Conservation (phyloP, 495 filamentous ascomycete genomes). For the Aspergillus sparsus region DNA sequence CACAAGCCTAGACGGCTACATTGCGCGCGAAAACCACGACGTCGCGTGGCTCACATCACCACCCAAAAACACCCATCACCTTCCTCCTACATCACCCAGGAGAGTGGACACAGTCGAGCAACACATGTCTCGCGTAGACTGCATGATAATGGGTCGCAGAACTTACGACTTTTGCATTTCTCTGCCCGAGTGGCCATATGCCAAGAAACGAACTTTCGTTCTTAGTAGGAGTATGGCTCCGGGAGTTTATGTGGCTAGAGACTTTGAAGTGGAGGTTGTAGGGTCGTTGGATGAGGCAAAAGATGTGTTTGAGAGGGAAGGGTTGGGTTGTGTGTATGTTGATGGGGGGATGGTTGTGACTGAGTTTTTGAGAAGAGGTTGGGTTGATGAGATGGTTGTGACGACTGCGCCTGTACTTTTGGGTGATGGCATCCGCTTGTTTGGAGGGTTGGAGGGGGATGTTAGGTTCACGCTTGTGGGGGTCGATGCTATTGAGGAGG, state of each 20-base stretch:
- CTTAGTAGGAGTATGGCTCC: conserved; percentile 7
- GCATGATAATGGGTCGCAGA: conserved; percentile 19
- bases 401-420: conserved; percentile 13
- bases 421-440: conserved; percentile 6
- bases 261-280: neutral
- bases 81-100: neutral
- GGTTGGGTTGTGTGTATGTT: conserved; percentile 12
- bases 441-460: conserved; percentile 2
- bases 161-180: conserved; percentile 11
- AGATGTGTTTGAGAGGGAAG: conserved; percentile 1
- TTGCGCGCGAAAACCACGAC: conserved; percentile 13
- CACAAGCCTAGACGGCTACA: conserved; percentile 20
- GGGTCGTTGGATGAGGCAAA: conserved; percentile 4
- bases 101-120: conserved; percentile 6
- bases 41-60: conserved; percentile 19
- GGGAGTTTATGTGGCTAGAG: neutral
- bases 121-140: conserved; percentile 17
- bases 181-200: conserved; percentile 16
- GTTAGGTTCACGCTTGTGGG: conserved; percentile 12
- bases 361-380: conserved; percentile 17
- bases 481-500: conserved; percentile 18
- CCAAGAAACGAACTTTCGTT: conserved; percentile 6
- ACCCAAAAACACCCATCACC: conserved; percentile 4
- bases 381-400: conserved; percentile 21
- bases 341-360: conserved; percentile 16